Evolutionary conservation across 208 protist species (phyloP).

Genomic region (Angomonas ambiguus): DNA sequence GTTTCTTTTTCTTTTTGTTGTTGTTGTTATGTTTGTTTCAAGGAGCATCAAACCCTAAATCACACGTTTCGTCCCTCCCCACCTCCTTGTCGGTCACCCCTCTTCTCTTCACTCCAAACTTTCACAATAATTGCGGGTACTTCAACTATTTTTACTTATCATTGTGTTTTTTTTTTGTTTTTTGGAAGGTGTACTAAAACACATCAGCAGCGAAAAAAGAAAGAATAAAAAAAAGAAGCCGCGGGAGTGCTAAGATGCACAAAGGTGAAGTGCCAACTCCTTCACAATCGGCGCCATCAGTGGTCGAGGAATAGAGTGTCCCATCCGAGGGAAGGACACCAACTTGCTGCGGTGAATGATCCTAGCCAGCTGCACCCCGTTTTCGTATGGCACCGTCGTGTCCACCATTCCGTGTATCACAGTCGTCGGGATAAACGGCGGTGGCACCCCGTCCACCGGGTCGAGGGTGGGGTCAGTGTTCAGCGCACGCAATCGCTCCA

Average conservation of each 20-base stretch:
- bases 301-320: constrained; percentile 42
- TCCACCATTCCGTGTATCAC: constrained; percentile 72
- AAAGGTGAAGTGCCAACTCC: constrained; percentile 45
- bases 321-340: constrained; percentile 59
- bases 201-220: not conserved
- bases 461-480: constrained; percentile 9
- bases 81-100: no score
- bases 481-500: constrained; percentile 20
- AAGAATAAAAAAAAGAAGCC: constrained; percentile 1
- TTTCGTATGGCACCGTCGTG: constrained; percentile 54
- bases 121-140: no score
- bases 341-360: constrained; percentile 51
- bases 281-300: constrained; percentile 33
- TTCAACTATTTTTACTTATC: no score
- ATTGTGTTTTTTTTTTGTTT: constrained; percentile 9
- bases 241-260: not conserved
- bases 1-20: constrained; percentile 11
- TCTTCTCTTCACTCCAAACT: no score
- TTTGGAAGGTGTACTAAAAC: not conserved
- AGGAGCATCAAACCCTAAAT: no score
- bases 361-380: constrained; percentile 45
- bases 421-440: constrained; percentile 21
- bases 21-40: no score
- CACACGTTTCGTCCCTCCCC: no score
- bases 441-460: constrained; percentile 3